These are phyloP conservation scores for Verruconis gallopava DNA, from an alignment of 2,329 filamentous ascomycete species.

Conservation along the genomic window DNA sequence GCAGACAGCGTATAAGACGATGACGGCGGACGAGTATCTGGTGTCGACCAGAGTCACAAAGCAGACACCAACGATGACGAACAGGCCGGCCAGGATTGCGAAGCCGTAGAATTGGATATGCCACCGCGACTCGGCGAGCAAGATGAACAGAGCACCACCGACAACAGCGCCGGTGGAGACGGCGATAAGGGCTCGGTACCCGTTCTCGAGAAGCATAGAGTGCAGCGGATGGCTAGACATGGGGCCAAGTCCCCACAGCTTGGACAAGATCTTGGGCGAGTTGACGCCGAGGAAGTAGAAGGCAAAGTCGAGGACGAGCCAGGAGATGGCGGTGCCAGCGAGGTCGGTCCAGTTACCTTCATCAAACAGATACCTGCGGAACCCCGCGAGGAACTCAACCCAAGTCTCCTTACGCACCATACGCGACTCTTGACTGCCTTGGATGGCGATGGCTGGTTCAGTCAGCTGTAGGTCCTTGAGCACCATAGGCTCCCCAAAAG, in stretches of 20 bases:
- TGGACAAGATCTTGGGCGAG: slow-evolving; percentile 22
- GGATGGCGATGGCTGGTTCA: slow-evolving; percentile 1
- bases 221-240: slow-evolving; percentile 1
- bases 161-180: slow-evolving; percentile 7
- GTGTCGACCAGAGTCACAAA: slow-evolving; percentile 8
- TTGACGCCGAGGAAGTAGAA: slow-evolving; percentile 24
- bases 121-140: slow-evolving; percentile 5
- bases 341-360: slow-evolving; percentile 26
- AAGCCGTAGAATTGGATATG: slow-evolving; percentile 9
- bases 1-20: slow-evolving; percentile 8
- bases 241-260: slow-evolving; percentile 19
- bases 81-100: slow-evolving; percentile 6
- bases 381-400: slow-evolving; percentile 4
- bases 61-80: slow-evolving; percentile 8
- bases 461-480: slow-evolving; percentile 8
- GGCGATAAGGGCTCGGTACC: slow-evolving; percentile 9
- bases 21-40: slow-evolving; percentile 6
- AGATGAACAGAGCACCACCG: slow-evolving; percentile 8
- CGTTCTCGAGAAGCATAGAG: slow-evolving; percentile 7
- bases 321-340: slow-evolving; percentile 23
- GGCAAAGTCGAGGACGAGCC: slow-evolving; percentile 25
- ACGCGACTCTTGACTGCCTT: neutral
- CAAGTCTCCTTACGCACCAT: slow-evolving; percentile 8
- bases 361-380: slow-evolving; percentile 21
- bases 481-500: slow-evolving; percentile 9